A percentile compares a stretch with the other conserved stretches of the same genome.
These are phyloP conservation scores for Purshia tridentata DNA, from an alignment of 306 rosid species.

Conservation along the genomic window DNA sequence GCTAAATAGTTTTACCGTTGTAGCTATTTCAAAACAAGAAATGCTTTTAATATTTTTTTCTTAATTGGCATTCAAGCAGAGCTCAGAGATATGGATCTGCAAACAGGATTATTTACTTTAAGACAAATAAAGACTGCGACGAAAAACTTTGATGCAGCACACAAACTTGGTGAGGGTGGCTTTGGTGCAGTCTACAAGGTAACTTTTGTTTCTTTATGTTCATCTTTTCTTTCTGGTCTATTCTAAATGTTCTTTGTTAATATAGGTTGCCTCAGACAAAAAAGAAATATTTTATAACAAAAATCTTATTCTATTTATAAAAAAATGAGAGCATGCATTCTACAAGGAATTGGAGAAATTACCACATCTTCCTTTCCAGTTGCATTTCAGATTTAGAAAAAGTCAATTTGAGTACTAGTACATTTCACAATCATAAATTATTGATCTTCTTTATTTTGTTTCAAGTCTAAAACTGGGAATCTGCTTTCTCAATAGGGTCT, in stretches of 20 bases:
- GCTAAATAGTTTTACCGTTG: neutral
- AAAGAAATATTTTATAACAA: neutral
- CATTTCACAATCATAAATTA: no score
- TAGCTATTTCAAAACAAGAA: neutral
- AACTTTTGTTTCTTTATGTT: slow-evolving; percentile 15
- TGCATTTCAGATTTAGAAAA: no score
- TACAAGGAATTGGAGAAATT: neutral
- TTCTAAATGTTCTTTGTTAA: neutral
- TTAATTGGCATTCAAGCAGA: slow-evolving; percentile 41
- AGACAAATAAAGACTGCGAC: slow-evolving; percentile 86
- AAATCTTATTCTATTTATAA: neutral
- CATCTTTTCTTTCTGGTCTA: slow-evolving; percentile 4
- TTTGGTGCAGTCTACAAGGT: slow-evolving; percentile 95
- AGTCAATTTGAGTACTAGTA: neutral
- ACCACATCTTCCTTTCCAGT: no score
- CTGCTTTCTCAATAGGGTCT: slow-evolving; percentile 58
- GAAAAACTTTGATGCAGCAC: slow-evolving; percentile 61
- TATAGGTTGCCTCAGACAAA: neutral
- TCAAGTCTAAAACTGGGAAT: slow-evolving; percentile 1
- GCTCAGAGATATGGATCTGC: slow-evolving; percentile 76
- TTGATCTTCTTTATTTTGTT: neutral
- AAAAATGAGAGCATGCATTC: neutral
- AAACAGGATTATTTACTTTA: slow-evolving; percentile 76
- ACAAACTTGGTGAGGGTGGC: slow-evolving; percentile 96
- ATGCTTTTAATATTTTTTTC: neutral